Base-by-base conservation (phyloP, 179 eudicot genomes). In the Carnegiea gigantea region DNA sequence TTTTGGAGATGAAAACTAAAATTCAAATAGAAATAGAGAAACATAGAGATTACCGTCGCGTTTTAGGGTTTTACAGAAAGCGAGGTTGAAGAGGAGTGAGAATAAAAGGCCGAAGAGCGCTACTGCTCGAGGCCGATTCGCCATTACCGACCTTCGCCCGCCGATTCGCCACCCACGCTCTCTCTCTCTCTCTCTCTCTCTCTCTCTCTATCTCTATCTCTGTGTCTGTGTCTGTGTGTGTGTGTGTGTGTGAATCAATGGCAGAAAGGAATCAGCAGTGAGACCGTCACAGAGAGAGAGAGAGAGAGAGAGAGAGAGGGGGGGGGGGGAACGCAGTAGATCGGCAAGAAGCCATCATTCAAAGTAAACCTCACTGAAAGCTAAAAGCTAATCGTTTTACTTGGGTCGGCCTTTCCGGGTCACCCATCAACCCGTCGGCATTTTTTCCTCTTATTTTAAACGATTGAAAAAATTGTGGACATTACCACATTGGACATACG, bases 41-140 rank as follows among this genome's bases (percentile, higher is more conserved):
- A 62, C 64, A 64, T 26, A 64, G 62, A 36, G 15, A 79, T 65
- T 87, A 94, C 98, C 98, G 80, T 94, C 98, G 75, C 98, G 86
- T 78, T 94, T 94, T 62, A 93, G 93, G 77, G 98, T 93, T 91
- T 94, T 94, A 82, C 86, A 88, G 73, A 82, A 79, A 81, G 87
- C 91, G 75, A 65, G 73, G 83, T 78, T 79, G 53, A 92, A 81
- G 60, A 93, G 79, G 67, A 92, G 65, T 7, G 87, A 78, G 26
- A 87, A 54, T 10, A 87, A 2, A 33, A 92, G 73, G 46, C 83
- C 59, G n/a, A 83, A 23, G 9, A 81, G 79, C 18, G 84, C 26
- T 79, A 86, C 54, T 28, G 73, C 76, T 43, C 75, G 26, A 51
- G 78, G 81, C 73, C 44, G 76, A 81, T 70, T 62, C 79, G 83